phyloP scores from a whole-genome alignment of 495 filamentous ascomycete species.

The Lepidopterella palustris region DNA sequence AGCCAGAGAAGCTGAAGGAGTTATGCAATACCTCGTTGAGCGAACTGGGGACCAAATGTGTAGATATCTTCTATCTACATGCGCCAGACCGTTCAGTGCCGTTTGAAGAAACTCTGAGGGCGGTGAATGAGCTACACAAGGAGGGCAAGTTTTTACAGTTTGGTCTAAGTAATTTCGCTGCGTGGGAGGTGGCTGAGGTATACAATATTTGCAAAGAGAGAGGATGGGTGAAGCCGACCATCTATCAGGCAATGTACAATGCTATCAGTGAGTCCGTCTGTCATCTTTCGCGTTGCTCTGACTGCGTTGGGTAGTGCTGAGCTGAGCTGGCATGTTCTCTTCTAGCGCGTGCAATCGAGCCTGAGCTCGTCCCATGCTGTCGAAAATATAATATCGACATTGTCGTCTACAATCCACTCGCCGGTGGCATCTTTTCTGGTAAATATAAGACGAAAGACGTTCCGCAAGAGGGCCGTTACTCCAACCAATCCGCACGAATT shows the following conservation, averaged over 20 bases:
- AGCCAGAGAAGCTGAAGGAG: constrained; percentile 53
- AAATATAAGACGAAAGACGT: constrained; percentile 61
- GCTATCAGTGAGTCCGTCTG: constrained; percentile 40
- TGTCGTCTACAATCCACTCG: constrained; percentile 86
- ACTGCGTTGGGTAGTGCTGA: background rate
- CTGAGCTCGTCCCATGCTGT: constrained; percentile 72
- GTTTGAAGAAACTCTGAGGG: constrained; percentile 72
- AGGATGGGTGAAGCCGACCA: constrained; percentile 63
- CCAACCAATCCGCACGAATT: constrained; percentile 40
- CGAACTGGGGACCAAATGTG: constrained; percentile 65
- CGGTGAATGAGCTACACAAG: constrained; percentile 74
- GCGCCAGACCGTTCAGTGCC: constrained; percentile 61
- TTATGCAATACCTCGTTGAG: constrained; percentile 58
- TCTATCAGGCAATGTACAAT: constrained; percentile 67
- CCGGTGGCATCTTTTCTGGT: constrained; percentile 77
- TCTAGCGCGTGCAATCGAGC: constrained; percentile 61
- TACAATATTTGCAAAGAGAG: constrained; percentile 74
- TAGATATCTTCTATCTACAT: constrained; percentile 88
- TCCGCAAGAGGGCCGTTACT: constrained; percentile 65
- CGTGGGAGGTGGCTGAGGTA: constrained; percentile 88
- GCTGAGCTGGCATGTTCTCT: background rate
- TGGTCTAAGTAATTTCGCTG: constrained; percentile 77
- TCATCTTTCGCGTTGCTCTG: background rate
- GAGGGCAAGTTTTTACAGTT: constrained; percentile 80
- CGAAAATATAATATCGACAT: constrained; percentile 80